Evolutionary conservation across 73 alveolate genomes (phyloP), one percentile per base, ranked within the genome.

Genomic region (Strombidium stylifer): DNA sequence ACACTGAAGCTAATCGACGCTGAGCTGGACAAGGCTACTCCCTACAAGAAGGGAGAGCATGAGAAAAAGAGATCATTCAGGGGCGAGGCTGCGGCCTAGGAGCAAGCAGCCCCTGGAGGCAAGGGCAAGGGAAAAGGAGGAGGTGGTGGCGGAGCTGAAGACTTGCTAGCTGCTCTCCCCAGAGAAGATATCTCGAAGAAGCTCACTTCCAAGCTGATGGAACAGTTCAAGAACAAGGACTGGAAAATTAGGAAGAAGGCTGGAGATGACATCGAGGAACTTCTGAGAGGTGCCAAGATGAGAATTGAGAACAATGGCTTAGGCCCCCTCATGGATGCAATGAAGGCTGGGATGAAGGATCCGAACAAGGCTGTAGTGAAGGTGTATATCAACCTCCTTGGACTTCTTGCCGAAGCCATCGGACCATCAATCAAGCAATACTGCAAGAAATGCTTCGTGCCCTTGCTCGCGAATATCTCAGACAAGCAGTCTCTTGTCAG

Each of bases 231-330:
- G n/a, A 90, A 84, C 57, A 74, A 82, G 34, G 84, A 87, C 69
- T 91, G 98, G 96, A 75, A 84, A 30, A 75, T 54, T 31, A 76
- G 94, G 69, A 91, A 91, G 67, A 95, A 87, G 40, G 87, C 87
- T 5, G 79, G 76, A 21, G 92, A 78, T 26, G 35, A 53, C 41
- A 81, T 91, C 2, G 92, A 84, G 49, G 82, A 64, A 30, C 60
- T 81, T 50, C 44, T 89, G 14, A 77, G 45, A 42, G 74, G 78
- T 35, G 73, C 92, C 21, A 82, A 87, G 62, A 83, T 72, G 85
- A 71, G 93, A 68, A 91, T 91, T 0, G 79, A 73, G 73, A 92
- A 96, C 23, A 66, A 59, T 21, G 98, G 98, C 0, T 74, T 91
- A 30, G 66, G 54, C 40, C 94, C 83, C 52, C 73, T 91, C 18